A percentile compares a stretch with the other conserved stretches of the same genome.
These are phyloP conservation scores for Begonia loranthoides DNA, from an alignment of 306 rosid species.

Conservation along the genomic window DNA sequence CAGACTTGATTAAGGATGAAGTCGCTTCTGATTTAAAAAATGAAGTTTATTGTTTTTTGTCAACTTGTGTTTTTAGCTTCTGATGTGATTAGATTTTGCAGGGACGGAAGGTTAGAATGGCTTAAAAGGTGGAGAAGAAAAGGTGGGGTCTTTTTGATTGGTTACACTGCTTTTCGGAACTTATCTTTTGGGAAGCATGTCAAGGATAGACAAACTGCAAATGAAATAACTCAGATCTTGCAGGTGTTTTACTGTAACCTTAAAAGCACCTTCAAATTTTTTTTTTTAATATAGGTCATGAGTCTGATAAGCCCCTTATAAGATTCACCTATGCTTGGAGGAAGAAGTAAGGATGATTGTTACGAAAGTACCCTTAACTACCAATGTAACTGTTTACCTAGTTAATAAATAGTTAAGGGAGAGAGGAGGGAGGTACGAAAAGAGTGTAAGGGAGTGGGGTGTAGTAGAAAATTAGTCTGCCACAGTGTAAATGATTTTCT, in stretches of 20 bases:
- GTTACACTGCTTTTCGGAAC: conserved; percentile 79
- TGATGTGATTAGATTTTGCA: conserved; percentile 24
- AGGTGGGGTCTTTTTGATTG: conserved; percentile 88
- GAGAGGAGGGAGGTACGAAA: too few species aligned
- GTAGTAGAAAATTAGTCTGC: too few species aligned
- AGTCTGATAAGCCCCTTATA: too few species aligned
- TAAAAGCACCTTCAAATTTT: background rate
- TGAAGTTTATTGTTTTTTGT: background rate
- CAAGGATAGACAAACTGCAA: conserved; percentile 61
- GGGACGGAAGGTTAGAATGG: conserved; percentile 70
- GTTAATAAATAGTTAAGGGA: too few species aligned
- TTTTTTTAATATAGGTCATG: background rate
- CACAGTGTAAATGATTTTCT: too few species aligned
- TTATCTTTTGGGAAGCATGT: conserved; percentile 73
- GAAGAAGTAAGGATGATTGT: too few species aligned
- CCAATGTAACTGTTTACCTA: too few species aligned
- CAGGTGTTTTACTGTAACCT: conserved; percentile 32
- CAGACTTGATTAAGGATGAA: too few species aligned
- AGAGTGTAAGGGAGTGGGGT: too few species aligned
- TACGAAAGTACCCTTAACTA: too few species aligned
- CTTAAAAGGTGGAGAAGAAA: conserved; percentile 86
- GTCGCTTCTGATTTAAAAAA: too few species aligned
- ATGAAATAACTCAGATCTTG: conserved; percentile 61
- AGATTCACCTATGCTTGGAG: too few species aligned
- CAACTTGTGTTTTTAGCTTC: conserved; percentile 3